Evolutionary conservation across 345 rosid genomes (phyloP).

Genomic region (Schrenkiella parvula): DNA sequence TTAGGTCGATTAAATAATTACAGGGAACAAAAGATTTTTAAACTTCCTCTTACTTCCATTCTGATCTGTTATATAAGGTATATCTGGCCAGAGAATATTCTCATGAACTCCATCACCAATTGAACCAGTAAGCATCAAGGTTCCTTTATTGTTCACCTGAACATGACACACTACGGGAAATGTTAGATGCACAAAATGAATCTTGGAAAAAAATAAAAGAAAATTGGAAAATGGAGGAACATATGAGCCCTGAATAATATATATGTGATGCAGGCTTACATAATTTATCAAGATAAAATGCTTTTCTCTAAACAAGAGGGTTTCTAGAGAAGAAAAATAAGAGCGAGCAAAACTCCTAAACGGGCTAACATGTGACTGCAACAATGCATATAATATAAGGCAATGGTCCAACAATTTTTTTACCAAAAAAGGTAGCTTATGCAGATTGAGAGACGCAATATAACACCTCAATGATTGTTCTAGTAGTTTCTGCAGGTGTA

Average conservation of each 20-base stretch:
- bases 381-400: not conserved
- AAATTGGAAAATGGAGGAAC: not conserved
- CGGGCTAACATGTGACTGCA: not conserved
- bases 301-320: not conserved
- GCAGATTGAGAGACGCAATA: conserved; percentile 27
- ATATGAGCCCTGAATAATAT: not conserved
- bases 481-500: conserved; percentile 65
- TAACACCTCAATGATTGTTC: conserved; percentile 90
- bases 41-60: conserved; percentile 58
- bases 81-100: conserved; percentile 77
- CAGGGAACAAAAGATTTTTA: not conserved
- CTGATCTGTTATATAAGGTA: conserved; percentile 79
- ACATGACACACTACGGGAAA: conserved; percentile 52
- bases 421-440: not conserved
- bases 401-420: not conserved
- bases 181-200: conserved; percentile 40
- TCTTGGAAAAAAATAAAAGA: not conserved
- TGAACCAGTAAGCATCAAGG: conserved; percentile 61
- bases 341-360: not conserved
- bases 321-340: not conserved
- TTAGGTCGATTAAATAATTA: not conserved
- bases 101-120: conserved; percentile 63
- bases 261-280: not conserved
- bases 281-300: not conserved
- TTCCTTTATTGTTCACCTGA: conserved; percentile 86